These are phyloP conservation scores for Trifolium subterraneum DNA, from an alignment of 306 rosid genomes.

Conservation along the genomic window DNA sequence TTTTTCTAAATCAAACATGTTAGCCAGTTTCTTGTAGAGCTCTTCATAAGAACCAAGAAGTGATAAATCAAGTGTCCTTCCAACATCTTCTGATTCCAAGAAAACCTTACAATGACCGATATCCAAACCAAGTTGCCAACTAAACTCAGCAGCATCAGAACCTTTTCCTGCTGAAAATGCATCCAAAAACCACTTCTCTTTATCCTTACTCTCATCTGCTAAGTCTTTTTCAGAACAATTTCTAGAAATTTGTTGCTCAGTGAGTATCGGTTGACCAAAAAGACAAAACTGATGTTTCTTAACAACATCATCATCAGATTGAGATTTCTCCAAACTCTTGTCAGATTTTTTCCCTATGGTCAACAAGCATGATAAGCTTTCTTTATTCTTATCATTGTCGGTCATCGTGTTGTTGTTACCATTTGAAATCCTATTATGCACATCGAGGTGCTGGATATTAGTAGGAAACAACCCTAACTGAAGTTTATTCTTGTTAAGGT, in stretches of 20 bases:
- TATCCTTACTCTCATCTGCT: conserved; percentile 46
- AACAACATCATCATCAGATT: conserved; percentile 57
- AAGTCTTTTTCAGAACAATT: conserved; percentile 53
- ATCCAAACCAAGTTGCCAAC: conserved; percentile 71
- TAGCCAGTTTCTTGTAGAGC: conserved; percentile 66
- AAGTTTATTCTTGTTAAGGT: conserved; percentile 69
- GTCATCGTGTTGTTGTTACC: conserved; percentile 36
- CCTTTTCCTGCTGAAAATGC: conserved; percentile 56
- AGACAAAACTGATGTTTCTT: conserved; percentile 83
- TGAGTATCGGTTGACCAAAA: conserved; percentile 93
- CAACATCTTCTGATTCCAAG: conserved; percentile 91
- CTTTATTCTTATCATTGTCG: conserved; percentile 56
- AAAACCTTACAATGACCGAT: conserved; percentile 93
- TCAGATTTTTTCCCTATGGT: conserved; percentile 65
- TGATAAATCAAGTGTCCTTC: conserved; percentile 79
- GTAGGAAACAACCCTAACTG: conserved; percentile 77
- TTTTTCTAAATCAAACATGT: conserved; percentile 80
- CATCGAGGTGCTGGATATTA: conserved; percentile 50
- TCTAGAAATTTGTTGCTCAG: conserved; percentile 82
- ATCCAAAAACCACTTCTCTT: conserved; percentile 53
- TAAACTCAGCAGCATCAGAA: conserved; percentile 52
- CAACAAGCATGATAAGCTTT: conserved; percentile 69
- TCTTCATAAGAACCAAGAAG: conserved; percentile 78
- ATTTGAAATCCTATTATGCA: conserved; percentile 53
- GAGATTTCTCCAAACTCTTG: conserved; percentile 70